phyloP scores from a whole-genome alignment of 2,329 filamentous ascomycete species.

The Amauroascus niger region DNA sequence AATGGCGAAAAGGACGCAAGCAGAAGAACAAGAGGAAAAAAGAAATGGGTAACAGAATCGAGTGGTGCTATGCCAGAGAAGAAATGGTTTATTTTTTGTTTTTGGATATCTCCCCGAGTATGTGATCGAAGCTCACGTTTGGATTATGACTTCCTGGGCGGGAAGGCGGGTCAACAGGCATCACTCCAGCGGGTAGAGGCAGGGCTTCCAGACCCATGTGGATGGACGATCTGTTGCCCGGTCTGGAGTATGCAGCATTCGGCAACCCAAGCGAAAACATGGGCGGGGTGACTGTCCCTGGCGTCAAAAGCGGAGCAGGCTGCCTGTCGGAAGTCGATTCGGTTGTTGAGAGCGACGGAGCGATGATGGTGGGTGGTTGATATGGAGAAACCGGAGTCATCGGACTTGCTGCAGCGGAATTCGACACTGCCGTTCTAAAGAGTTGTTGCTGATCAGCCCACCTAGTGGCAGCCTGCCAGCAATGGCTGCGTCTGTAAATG shows the following conservation, averaged over 20 bases:
- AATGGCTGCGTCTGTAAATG: constrained; percentile 59
- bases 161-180: constrained; percentile 32
- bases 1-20: background rate
- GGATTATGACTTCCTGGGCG: constrained; percentile 38
- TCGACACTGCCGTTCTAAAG: constrained; percentile 26
- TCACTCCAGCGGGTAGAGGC: constrained; percentile 35
- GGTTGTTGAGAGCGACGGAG: constrained; percentile 17
- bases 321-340: constrained; percentile 23
- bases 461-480: constrained; percentile 54
- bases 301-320: constrained; percentile 27
- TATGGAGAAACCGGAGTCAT: background rate
- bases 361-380: background rate
- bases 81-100: constrained; percentile 22
- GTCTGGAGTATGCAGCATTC: constrained; percentile 19
- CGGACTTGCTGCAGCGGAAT: constrained; percentile 1
- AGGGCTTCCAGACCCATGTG: constrained; percentile 39
- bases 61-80: background rate
- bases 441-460: constrained; percentile 44
- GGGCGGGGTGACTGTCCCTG: constrained; percentile 24
- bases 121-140: constrained; percentile 42
- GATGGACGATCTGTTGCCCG: constrained; percentile 36
- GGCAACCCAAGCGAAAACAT: constrained; percentile 28
- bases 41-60: background rate
- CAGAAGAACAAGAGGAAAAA: background rate
- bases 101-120: constrained; percentile 35